A percentile compares a stretch with the other conserved stretches of the same genome.
phyloP scores from a whole-genome alignment of 2,329 filamentous ascomycete species.

The Neonectria ditissima region DNA sequence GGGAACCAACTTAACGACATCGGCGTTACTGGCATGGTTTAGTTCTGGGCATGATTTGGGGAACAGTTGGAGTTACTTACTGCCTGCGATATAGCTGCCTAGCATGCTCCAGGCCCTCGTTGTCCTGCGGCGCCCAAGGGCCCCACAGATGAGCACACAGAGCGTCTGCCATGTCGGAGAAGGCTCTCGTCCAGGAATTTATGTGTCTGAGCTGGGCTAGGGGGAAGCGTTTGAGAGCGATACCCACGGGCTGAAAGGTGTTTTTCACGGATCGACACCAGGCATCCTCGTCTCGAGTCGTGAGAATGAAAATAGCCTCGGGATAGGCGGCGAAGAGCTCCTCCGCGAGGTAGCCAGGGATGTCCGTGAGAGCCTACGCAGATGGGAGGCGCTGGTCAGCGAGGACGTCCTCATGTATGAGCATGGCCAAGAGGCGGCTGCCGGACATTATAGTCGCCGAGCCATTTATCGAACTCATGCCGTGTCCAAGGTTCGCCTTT shows the following conservation, averaged over 20 bases:
- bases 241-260: neutral
- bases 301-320: constrained; percentile 13
- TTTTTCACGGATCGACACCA: constrained; percentile 4
- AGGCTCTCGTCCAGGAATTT: neutral
- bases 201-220: constrained; percentile 3
- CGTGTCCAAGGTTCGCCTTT: constrained; percentile 12
- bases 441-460: constrained; percentile 19
- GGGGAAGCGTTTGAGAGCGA: constrained; percentile 9
- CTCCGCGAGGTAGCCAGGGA: constrained; percentile 8
- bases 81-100: constrained; percentile 2
- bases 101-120: constrained; percentile 9
- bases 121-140: constrained; percentile 2
- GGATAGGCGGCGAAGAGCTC: constrained; percentile 15
- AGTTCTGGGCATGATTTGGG: neutral
- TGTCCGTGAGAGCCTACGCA: constrained; percentile 16
- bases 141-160: constrained; percentile 3
- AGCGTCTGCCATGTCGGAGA: constrained; percentile 17
- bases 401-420: neutral
- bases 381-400: neutral
- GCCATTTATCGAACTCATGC: constrained; percentile 24
- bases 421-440: neutral
- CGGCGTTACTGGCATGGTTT: constrained; percentile 11
- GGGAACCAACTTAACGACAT: neutral
- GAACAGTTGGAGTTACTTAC: neutral
- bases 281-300: neutral